phyloP scores from a whole-genome alignment of 1,284 basidiomycete species.

The Cryptococcus maquisensis region DNA sequence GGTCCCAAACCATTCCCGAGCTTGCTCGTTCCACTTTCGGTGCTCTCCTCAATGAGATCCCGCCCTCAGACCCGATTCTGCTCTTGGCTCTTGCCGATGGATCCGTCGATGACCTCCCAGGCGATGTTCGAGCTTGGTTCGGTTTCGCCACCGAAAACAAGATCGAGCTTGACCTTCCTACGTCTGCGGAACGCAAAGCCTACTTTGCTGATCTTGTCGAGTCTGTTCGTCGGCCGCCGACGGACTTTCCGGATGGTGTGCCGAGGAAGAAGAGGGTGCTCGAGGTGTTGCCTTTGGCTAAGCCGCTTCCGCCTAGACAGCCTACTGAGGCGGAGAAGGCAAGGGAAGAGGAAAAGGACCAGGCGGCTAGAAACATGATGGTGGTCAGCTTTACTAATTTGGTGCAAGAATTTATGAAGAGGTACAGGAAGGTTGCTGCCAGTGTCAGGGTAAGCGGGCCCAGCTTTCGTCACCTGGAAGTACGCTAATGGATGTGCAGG shows the following conservation, averaged over 20 bases:
- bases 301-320: constrained; percentile 78
- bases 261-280: constrained; percentile 77
- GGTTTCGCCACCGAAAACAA: constrained; percentile 71
- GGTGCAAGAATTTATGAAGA: constrained; percentile 81
- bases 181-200: constrained; percentile 57
- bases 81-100: constrained; percentile 86
- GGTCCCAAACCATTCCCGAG: constrained; percentile 81
- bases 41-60: constrained; percentile 83
- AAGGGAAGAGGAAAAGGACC: constrained; percentile 76
- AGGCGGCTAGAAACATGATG: constrained; percentile 71
- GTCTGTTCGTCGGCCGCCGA: constrained; percentile 70
- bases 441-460: constrained; percentile 62
- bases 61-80: constrained; percentile 86
- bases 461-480: neutral
- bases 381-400: constrained; percentile 84
- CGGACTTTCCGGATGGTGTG: constrained; percentile 85
- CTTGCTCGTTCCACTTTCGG: constrained; percentile 78
- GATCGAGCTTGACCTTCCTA: constrained; percentile 60
- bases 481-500: constrained; percentile 7
- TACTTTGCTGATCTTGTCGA: constrained; percentile 76
- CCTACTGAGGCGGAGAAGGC: constrained; percentile 80
- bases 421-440: constrained; percentile 87
- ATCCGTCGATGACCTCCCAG: constrained; percentile 63
- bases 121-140: constrained; percentile 89
- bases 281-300: constrained; percentile 81